Evolutionary conservation across 805 yeast species (phyloP), one percentile per base, ranked within the genome.

Genomic region (Ogataea sp.): DNA sequence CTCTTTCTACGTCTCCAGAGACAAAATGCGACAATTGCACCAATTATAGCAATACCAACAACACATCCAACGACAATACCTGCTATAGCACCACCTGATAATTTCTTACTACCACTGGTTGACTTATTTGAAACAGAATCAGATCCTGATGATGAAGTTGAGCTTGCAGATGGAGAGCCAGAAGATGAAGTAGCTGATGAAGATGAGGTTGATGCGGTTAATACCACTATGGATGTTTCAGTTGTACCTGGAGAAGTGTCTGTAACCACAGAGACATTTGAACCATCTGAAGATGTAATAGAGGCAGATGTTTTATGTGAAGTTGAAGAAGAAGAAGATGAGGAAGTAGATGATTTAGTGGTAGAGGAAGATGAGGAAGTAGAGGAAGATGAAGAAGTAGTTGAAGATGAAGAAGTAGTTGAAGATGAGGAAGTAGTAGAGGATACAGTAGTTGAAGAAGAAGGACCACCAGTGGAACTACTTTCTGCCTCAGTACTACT

Each of bases 1-100:
- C 35, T 20, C 30, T 40, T 40, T 20, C 48, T 46, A 39, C 59
- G 50, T 37, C 47, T 41, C 44, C 58, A 41, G 17, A 48, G 24
- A 35, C 56, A 46, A 37, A 57, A 40, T 23, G 52, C n/a, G 6
- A 52, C 11, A 8, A 35, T 25, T 1, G 40, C 40, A 3, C 43
- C 34, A 3, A 61, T 16, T 15, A 48, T 18, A 3, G 46, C 21
- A 3, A 43, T 37, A 20, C 64, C 65, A 21, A 47, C 37, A 2
- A 61, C 47, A 4, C 45, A 48, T 11, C 65, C 65, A 39, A 61
- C 46, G 9, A 54, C 65, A 15, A 59, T 55, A 31, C 65, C 65
- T 9, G 65, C 65, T 32, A 59, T 56, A 13, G 61, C 59, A 32
- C 65, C 65, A 18, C 50, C 52, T 17, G 56, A 47, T 25, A 61